These are phyloP conservation scores for Suillus subaureus DNA, from an alignment of 768 basidiomycete genomes.

Conservation along the genomic window DNA sequence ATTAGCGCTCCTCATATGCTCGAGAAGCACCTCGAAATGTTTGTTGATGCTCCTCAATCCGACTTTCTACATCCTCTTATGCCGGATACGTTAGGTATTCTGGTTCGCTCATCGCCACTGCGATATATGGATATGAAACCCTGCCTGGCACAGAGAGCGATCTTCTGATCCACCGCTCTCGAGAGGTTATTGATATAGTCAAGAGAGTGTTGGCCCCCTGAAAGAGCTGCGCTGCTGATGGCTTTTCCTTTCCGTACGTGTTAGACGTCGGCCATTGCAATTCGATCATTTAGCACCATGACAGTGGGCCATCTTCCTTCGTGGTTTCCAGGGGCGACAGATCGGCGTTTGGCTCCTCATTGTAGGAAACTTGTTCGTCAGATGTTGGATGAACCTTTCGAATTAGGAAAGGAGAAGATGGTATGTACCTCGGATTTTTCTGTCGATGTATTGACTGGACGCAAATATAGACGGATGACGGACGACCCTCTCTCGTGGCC, in stretches of 20 bases:
- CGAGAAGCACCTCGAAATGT: conserved; percentile 16
- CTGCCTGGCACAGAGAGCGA: background rate
- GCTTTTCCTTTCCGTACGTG: conserved; percentile 14
- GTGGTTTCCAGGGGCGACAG: conserved; percentile 15
- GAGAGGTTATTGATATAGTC: background rate
- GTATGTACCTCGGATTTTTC: conserved; percentile 13
- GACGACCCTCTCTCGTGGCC: background rate
- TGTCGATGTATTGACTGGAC: background rate
- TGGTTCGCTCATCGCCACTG: conserved; percentile 27
- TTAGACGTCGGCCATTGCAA: background rate
- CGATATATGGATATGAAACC: conserved; percentile 12
- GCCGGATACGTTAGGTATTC: conserved; percentile 3
- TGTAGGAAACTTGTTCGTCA: background rate
- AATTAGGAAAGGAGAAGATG: conserved; percentile 27
- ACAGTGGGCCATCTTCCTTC: conserved; percentile 14
- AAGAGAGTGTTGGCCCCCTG: conserved; percentile 3
- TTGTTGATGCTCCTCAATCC: background rate
- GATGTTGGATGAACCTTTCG: conserved; percentile 25
- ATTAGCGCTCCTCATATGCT: conserved; percentile 4
- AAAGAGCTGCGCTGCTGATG: conserved; percentile 8
- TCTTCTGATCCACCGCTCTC: conserved; percentile 3
- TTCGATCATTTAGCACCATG: background rate
- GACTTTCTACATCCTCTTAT: background rate
- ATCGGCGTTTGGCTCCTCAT: background rate
- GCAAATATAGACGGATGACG: background rate